Conservation (phyloP, 2,329 filamentous ascomycete genomes). For the Periconia sp. region DNA sequence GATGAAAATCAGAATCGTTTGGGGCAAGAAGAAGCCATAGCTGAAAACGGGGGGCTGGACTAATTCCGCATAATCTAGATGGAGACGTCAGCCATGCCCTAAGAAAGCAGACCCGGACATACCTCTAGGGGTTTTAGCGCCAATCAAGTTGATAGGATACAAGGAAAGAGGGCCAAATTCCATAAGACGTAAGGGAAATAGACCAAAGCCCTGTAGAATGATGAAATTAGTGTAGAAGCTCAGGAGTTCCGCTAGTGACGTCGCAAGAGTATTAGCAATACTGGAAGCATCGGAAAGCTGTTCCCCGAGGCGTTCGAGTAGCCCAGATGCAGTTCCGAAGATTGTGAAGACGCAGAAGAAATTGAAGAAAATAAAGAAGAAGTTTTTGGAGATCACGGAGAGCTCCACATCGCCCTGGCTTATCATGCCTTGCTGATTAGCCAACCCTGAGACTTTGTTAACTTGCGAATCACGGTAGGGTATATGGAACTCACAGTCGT, state of each 20-base stretch:
- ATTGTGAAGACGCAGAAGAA: conserved; percentile 95
- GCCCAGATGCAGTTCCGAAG: conserved; percentile 78
- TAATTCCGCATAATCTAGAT: conserved; percentile 77
- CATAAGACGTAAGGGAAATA: conserved; percentile 90
- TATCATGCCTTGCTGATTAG: conserved; percentile 91
- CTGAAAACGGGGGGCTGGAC: conserved; percentile 85
- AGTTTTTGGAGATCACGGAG: conserved; percentile 96
- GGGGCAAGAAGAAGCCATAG: conserved; percentile 95
- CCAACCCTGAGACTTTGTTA: conserved; percentile 63
- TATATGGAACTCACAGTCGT: conserved; percentile 70
- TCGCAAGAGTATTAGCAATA: conserved; percentile 77
- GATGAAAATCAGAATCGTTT: conserved; percentile 90
- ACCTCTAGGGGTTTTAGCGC: conserved; percentile 81
- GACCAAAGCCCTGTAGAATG: conserved; percentile 88
- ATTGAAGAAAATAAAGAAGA: conserved; percentile 99
- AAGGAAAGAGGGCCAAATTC: conserved; percentile 86
- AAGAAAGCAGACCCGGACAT: conserved; percentile 12
- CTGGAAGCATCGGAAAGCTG: conserved; percentile 79
- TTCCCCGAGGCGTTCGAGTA: conserved; percentile 71
- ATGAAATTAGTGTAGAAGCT: conserved; percentile 94
- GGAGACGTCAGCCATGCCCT: conserved; percentile 3
- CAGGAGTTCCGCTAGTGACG: conserved; percentile 74
- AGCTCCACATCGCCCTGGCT: conserved; percentile 94
- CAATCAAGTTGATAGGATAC: conserved; percentile 79
- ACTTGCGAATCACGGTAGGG: background rate